Evolutionary conservation across 148 eudicot genomes (phyloP).

Genomic region (Selenicereus undatus): DNA sequence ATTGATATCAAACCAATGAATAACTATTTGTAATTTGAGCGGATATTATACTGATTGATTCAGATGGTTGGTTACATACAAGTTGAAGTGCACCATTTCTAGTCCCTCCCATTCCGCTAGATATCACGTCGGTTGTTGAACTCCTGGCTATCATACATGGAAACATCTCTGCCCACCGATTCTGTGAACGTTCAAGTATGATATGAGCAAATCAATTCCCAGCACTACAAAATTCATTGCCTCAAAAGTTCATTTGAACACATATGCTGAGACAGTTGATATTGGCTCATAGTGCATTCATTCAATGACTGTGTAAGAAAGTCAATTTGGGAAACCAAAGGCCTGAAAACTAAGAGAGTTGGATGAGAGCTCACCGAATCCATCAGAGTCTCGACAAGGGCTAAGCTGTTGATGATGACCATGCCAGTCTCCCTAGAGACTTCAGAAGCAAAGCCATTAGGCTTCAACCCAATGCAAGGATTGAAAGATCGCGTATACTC

Average conservation of each 20-base stretch:
- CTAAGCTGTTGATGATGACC: conserved; percentile 89
- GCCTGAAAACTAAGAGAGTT: too few species aligned
- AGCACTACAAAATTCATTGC: too few species aligned
- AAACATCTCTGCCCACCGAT: conserved; percentile 89
- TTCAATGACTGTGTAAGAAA: not conserved
- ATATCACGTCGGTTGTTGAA: conserved; percentile 69
- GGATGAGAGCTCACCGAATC: conserved; percentile 53
- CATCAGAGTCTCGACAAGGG: conserved; percentile 91
- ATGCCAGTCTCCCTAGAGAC: conserved; percentile 82
- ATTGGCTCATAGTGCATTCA: not conserved
- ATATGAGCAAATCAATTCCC: not conserved
- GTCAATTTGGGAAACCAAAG: not conserved
- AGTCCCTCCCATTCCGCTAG: conserved; percentile 91
- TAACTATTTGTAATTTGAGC: not conserved
- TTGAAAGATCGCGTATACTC: conserved; percentile 62
- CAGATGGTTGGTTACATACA: conserved; percentile 33
- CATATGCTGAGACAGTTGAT: too few species aligned
- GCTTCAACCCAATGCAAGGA: conserved; percentile 72
- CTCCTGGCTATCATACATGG: conserved; percentile 81
- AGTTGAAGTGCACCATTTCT: conserved; percentile 89
- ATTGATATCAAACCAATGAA: not conserved
- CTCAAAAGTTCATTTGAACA: not conserved
- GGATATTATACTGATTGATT: not conserved
- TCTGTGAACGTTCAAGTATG: conserved; percentile 33
- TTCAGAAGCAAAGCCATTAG: conserved; percentile 72